Evolutionary conservation across 768 basidiomycete genomes (phyloP).

Genomic region (Crassisporium funariophilum): DNA sequence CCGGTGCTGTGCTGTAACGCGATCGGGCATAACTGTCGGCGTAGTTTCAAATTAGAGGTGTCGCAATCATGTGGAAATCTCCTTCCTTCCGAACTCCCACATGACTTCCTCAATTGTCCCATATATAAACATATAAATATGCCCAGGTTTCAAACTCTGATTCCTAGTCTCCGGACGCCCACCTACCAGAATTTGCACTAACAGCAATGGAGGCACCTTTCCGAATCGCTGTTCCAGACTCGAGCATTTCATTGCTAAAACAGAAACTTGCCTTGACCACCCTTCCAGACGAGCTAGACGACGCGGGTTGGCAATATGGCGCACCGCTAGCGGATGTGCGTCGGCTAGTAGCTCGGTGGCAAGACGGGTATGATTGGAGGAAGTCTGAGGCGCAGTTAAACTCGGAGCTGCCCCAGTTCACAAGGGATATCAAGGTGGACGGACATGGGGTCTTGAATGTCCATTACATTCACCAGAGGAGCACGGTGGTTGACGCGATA

Average conservation of each 20-base stretch:
- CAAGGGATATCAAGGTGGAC: slow-evolving; percentile 47
- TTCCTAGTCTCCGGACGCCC: too few relatives aligned
- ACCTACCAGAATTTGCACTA: too few relatives aligned
- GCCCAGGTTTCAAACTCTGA: too few relatives aligned
- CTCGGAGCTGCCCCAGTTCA: slow-evolving; percentile 54
- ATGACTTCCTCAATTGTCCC: too few relatives aligned
- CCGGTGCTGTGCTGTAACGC: too few relatives aligned
- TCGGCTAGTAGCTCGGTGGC: slow-evolving; percentile 53
- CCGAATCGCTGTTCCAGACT: neutral
- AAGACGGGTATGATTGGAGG: slow-evolving; percentile 57
- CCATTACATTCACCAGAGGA: slow-evolving; percentile 60
- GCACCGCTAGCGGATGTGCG: slow-evolving; percentile 50
- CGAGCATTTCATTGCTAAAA: neutral
- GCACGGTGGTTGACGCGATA: slow-evolving; percentile 42
- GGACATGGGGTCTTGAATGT: slow-evolving; percentile 44
- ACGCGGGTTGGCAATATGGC: slow-evolving; percentile 55
- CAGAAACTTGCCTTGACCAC: slow-evolving; percentile 48
- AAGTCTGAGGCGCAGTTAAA: slow-evolving; percentile 53
- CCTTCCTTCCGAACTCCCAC: too few relatives aligned
- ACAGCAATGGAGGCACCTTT: too few relatives aligned
- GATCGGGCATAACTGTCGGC: too few relatives aligned
- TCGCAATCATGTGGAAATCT: too few relatives aligned
- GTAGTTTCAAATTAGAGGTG: too few relatives aligned
- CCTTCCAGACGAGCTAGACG: slow-evolving; percentile 62
- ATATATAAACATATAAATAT: too few relatives aligned